Percentiles rank a stretch among this genome's conserved stretches.
Evolutionary conservation across 2,329 filamentous ascomycete species (phyloP).

Genomic region (Fusarium hainanense): DNA sequence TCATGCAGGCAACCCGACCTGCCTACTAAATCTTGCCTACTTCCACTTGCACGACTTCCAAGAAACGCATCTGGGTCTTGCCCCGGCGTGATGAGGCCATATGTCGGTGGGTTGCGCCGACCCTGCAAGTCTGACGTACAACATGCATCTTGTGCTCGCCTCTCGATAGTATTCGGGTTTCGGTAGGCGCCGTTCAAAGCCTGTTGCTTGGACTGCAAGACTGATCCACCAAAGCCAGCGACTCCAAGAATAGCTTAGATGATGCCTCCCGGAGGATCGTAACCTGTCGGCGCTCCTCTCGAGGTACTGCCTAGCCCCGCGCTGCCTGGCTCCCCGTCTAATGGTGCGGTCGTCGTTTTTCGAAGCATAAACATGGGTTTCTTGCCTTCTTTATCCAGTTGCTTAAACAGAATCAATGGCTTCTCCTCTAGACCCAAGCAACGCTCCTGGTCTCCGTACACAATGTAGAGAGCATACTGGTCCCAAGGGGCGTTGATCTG

Average conservation of each 20-base stretch:
- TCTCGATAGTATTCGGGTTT: slow-evolving; percentile 32
- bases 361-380: slow-evolving; percentile 99
- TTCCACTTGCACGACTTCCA: slow-evolving; percentile 29
- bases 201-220: slow-evolving; percentile 7
- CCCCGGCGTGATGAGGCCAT: slow-evolving; percentile 29
- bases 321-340: slow-evolving; percentile 65
- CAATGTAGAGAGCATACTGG: slow-evolving; percentile 97
- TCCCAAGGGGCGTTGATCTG: slow-evolving; percentile 98
- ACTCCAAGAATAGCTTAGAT: slow-evolving; percentile 55
- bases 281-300: slow-evolving; percentile 59
- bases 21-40: slow-evolving; percentile 14
- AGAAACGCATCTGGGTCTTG: slow-evolving; percentile 28
- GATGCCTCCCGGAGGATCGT: slow-evolving; percentile 70
- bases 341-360: slow-evolving; percentile 67
- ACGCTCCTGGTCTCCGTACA: slow-evolving; percentile 97
- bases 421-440: slow-evolving; percentile 93
- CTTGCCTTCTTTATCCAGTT: slow-evolving; percentile 94
- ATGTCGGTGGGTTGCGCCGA: slow-evolving; percentile 21
- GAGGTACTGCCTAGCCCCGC: slow-evolving; percentile 61
- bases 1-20: slow-evolving; percentile 28
- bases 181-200: slow-evolving; percentile 32
- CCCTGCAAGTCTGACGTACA: slow-evolving; percentile 33
- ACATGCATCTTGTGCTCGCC: slow-evolving; percentile 27
- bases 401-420: slow-evolving; percentile 95
- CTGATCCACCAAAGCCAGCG: slow-evolving; percentile 8